phyloP scores from a whole-genome alignment of 1,284 basidiomycete species.

The Moesziomyces sp. region DNA sequence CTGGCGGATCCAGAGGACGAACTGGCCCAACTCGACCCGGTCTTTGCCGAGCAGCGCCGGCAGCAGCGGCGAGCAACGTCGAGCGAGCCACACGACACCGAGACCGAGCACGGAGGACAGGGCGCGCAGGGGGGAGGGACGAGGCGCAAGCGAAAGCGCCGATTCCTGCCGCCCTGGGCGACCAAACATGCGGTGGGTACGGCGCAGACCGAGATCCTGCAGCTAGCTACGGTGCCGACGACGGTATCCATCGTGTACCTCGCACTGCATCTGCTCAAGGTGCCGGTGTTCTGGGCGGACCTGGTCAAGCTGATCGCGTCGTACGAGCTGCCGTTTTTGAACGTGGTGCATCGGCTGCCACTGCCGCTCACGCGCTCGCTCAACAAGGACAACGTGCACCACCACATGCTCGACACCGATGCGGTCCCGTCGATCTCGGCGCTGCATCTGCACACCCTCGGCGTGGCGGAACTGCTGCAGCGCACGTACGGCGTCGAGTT shows the following conservation, averaged over 20 bases:
- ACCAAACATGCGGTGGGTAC: constrained; percentile 25
- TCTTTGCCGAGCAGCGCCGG: constrained; percentile 39
- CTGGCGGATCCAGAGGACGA: constrained; percentile 40
- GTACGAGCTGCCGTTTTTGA: constrained; percentile 83
- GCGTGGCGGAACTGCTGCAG: constrained; percentile 74
- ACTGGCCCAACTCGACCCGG: constrained; percentile 41
- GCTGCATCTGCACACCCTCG: constrained; percentile 76
- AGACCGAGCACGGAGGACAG: constrained; percentile 1
- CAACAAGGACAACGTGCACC: constrained; percentile 63
- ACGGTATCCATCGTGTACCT: constrained; percentile 56
- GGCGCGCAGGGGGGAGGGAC: background rate
- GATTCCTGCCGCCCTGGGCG: constrained; percentile 30
- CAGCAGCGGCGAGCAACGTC: constrained; percentile 14
- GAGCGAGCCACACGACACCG: background rate
- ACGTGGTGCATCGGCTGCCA: constrained; percentile 77
- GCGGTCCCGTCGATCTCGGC: constrained; percentile 74
- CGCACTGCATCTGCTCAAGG: constrained; percentile 44
- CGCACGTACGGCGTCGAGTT: constrained; percentile 74
- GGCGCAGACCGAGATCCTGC: constrained; percentile 24
- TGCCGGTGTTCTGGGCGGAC: constrained; percentile 54
- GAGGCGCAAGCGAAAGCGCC: constrained; percentile 5
- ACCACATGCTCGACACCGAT: constrained; percentile 69
- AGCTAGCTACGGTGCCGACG: constrained; percentile 36
- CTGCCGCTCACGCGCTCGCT: constrained; percentile 76
- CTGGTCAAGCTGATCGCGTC: constrained; percentile 73